Percentiles rank a stretch among this genome's conserved stretches.
These are phyloP conservation scores for Rubus parviflorus DNA, from an alignment of 306 rosid genomes.

Conservation along the genomic window DNA sequence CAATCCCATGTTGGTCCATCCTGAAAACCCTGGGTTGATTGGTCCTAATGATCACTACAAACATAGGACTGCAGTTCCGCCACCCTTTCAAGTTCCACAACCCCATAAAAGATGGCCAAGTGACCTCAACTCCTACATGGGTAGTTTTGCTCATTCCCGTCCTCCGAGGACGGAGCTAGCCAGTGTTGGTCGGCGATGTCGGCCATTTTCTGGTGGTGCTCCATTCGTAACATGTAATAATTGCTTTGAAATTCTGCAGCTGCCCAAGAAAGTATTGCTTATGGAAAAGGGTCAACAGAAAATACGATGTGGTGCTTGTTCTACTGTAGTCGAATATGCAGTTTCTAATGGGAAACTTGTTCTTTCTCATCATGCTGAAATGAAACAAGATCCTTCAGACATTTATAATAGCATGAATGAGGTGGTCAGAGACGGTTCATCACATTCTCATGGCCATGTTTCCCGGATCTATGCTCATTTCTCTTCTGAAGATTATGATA, in stretches of 20 bases:
- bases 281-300: slow-evolving; percentile 53
- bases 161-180: slow-evolving; percentile 55
- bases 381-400: slow-evolving; percentile 33
- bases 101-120: slow-evolving; percentile 59
- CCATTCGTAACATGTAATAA: slow-evolving; percentile 80
- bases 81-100: slow-evolving; percentile 46
- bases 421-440: slow-evolving; percentile 33
- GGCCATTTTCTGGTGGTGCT: slow-evolving; percentile 84
- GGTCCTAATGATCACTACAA: slow-evolving; percentile 52
- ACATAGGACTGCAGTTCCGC: slow-evolving; percentile 49
- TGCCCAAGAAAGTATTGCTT: slow-evolving; percentile 61
- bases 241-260: slow-evolving; percentile 84
- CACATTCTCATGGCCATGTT: slow-evolving; percentile 42
- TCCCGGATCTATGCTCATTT: slow-evolving; percentile 51
- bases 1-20: slow-evolving; percentile 55
- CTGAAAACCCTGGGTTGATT: slow-evolving; percentile 47
- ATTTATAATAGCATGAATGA: slow-evolving; percentile 36
- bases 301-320: slow-evolving; percentile 81
- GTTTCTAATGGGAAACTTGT: slow-evolving; percentile 59
- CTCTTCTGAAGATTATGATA: slow-evolving; percentile 86
- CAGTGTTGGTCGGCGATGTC: slow-evolving; percentile 47
- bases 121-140: slow-evolving; percentile 56
- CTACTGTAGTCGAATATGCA: slow-evolving; percentile 53
- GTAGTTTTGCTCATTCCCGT: slow-evolving; percentile 34
- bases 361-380: slow-evolving; percentile 48